phyloP scores from a whole-genome alignment of 1,284 basidiomycete genomes.

The Ceraceosorus guamensis region DNA sequence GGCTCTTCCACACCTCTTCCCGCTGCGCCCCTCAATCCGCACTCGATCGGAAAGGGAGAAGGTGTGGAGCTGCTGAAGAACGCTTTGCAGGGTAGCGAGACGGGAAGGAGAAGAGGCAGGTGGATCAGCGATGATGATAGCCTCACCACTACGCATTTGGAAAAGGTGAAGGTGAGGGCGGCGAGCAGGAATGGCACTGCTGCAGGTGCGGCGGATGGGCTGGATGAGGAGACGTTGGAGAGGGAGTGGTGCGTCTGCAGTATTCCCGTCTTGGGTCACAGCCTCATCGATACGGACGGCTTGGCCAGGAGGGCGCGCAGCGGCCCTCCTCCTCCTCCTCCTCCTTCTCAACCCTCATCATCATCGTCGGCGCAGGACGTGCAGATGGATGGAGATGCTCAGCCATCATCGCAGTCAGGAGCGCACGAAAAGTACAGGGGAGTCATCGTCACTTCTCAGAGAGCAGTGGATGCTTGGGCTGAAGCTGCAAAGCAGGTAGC shows the following conservation, averaged over 20 bases:
- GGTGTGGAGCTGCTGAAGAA: slow-evolving; percentile 8
- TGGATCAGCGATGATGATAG: slow-evolving; percentile 30
- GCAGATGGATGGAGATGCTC: background rate
- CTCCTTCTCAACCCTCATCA: too few species aligned
- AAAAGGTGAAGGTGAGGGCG: slow-evolving; percentile 1
- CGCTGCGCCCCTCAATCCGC: slow-evolving; percentile 12
- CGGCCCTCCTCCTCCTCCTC: too few species aligned
- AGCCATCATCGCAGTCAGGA: too few species aligned
- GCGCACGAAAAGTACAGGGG: slow-evolving; percentile 19
- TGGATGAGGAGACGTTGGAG: slow-evolving; percentile 17
- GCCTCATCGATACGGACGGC: slow-evolving; percentile 18
- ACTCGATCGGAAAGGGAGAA: slow-evolving; percentile 9
- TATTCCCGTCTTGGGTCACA: slow-evolving; percentile 33
- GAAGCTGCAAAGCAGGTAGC: slow-evolving; percentile 15
- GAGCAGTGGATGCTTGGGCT: slow-evolving; percentile 40
- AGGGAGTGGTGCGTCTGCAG: slow-evolving; percentile 37
- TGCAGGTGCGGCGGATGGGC: slow-evolving; percentile 14
- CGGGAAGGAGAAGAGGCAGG: slow-evolving; percentile 27
- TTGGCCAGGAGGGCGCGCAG: slow-evolving; percentile 22
- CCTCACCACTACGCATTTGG: slow-evolving; percentile 44
- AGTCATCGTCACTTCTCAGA: slow-evolving; percentile 38
- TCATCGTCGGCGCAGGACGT: too few species aligned
- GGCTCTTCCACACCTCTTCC: slow-evolving; percentile 38
- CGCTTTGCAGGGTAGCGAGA: slow-evolving; percentile 7
- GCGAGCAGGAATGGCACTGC: background rate